Evolutionary conservation across 2,329 filamentous ascomycete species (phyloP), one percentile per base, ranked within the genome.

Genomic region (Sporothrix pseudoabietina): DNA sequence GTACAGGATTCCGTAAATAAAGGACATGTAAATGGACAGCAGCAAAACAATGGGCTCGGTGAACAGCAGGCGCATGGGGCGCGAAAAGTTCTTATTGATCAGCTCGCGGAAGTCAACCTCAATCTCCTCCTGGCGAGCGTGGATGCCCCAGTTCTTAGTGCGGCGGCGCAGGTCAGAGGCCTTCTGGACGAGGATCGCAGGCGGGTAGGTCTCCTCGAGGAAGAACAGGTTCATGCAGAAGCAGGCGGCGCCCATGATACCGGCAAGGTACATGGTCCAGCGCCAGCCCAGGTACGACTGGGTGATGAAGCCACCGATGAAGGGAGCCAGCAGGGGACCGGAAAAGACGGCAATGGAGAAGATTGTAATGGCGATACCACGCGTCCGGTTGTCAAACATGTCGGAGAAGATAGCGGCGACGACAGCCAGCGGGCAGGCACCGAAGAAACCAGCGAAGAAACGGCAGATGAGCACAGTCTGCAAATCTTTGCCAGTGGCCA

Each of bases 1-100:
- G 79, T 96, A 97, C 0, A 97, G 87, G 0, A 96, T 85, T 19
- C 86, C 91, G 78, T 94, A 94, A 80, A 92, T 89, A 81, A 93
- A 93, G 57, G 90, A 87, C 84, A 91, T 91, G 82, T 93, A 93
- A 72, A 93, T 83, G 52, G 90, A 91, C 30, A 93, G 82, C 10
- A 90, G 82, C 0, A 88, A 84, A 72, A 93, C 89, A 72, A 93
- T 92, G 72, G 91, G 90, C 80, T 93, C 91, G 47, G 85, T 85
- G 74, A 91, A 87, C 12, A 93, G 85, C 76, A 92, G 86, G 68
- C 87, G 86, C 78, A 92, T 80, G 9, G 90, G 89, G 66, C 90
- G 87, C n/a, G 85, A 85, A 77, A 90, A 89, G 83, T 90, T 90
- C 87, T 91, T 90, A 78, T 83, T 85, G 73, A 92, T 74, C 16